Evolutionary conservation across 164 flowering plant genomes (phyloP), one percentile per base, ranked within the genome.

Genomic region (Liriodendron chinense): DNA sequence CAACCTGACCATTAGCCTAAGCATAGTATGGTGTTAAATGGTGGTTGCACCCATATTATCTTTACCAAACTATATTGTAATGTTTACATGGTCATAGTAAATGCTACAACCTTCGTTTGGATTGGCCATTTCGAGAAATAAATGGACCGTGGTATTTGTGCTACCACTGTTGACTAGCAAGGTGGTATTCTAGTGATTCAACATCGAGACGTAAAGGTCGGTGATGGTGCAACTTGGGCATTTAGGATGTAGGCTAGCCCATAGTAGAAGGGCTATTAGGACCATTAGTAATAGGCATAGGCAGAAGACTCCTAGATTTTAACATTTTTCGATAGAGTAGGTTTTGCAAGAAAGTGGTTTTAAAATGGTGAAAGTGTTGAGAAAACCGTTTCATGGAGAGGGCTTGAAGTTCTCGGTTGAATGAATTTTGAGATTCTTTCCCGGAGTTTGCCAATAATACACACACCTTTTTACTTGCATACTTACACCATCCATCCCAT

Each of bases 231-330:
- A 84, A 13, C 48, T 68, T 64, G 98, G 96, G 14, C 75, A 68
- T 1, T 79, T n/a, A 43, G 89, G 64, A 1, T 87, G 87, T 0
- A 91, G 81, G 77, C 86, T 83, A 1, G 91, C 87, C 98, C 96
- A 91, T 73, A 87, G 1, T 84, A 90, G 85, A 21, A 93, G 87
- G 9, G 88, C 82, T 0, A 88, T 76, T 24, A 93, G 75, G 25
- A 92, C 96, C 12, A 64, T 8, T 1, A 64, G 26, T 64, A 22
- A 0, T n/a, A 64, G 2, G 22, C 67, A 64, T 21, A 64, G 67
- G 26, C 21, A 64, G 26, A 16, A 64, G 22, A n/a, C 67, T 64
- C 9, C 12, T n/a, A 2, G 67, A 64, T 64, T 64, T 25, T n/a
- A 9, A 64, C 53, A 49, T 49, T 49, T 49, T 49, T 49, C n/a